These are phyloP conservation scores for Pestalotiopsis fici DNA, from an alignment of 2,329 filamentous ascomycete species.

Conservation along the genomic window DNA sequence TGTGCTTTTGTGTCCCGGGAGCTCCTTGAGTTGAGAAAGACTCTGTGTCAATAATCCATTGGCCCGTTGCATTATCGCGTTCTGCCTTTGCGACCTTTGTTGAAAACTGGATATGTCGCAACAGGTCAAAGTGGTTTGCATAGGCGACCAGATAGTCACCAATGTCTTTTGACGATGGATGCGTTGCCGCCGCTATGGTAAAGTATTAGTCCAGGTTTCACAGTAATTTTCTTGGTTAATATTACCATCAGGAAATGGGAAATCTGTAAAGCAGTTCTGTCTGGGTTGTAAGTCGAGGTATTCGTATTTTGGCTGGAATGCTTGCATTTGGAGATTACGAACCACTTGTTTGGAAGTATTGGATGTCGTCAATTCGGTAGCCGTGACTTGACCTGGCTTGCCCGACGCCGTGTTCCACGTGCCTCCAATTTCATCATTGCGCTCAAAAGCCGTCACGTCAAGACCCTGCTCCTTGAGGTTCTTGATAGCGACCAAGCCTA, in stretches of 20 bases:
- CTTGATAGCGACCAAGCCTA: conserved; percentile 1
- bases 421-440: not conserved
- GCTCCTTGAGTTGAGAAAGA: not conserved
- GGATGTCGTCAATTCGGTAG: not conserved
- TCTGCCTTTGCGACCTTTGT: not conserved
- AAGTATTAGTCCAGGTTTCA: not conserved
- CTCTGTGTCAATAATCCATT: not conserved
- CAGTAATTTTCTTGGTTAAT: not conserved
- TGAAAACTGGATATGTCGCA: not conserved
- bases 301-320: no score
- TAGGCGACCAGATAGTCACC: not conserved
- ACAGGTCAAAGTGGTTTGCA: conserved; percentile 1
- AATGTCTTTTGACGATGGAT: not conserved
- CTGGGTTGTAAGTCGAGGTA: not conserved
- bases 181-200: not conserved
- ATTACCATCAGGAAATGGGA: not conserved
- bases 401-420: not conserved
- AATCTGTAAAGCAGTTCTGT: conserved; percentile 1
- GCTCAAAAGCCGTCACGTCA: not conserved
- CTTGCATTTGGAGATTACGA: not conserved
- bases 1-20: no score
- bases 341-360: conserved; percentile 3
- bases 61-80: not conserved
- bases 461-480: conserved; percentile 5
- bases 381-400: not conserved